A percentile compares a stretch with the other conserved stretches of the same genome.
phyloP scores from a whole-genome alignment of 805 yeast species.

The Saccharomycopsis schoenii region DNA sequence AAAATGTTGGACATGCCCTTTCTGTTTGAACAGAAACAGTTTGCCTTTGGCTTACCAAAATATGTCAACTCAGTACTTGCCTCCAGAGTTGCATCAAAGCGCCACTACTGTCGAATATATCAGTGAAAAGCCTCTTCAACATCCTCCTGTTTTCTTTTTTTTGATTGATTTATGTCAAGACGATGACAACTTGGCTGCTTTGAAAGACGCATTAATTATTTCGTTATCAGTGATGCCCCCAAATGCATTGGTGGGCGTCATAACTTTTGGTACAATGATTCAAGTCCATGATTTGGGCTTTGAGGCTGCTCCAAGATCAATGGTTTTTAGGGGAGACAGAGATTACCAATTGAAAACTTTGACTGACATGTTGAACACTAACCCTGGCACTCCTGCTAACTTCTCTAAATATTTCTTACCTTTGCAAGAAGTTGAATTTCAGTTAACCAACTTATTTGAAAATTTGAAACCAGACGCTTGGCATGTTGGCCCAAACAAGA shows the following conservation, averaged over 20 bases:
- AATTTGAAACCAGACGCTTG: constrained; percentile 74
- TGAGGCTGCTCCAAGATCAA: constrained; percentile 59
- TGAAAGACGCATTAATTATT: constrained; percentile 70
- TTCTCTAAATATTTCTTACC: constrained; percentile 63
- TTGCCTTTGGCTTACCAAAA: constrained; percentile 77
- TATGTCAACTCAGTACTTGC: constrained; percentile 65
- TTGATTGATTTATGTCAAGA: constrained; percentile 88
- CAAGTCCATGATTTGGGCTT: constrained; percentile 78
- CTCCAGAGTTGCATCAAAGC: constrained; percentile 62
- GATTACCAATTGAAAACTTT: constrained; percentile 54
- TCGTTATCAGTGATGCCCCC: constrained; percentile 76
- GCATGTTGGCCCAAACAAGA: constrained; percentile 74
- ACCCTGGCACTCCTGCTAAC: constrained; percentile 32
- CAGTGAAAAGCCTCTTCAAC: constrained; percentile 65
- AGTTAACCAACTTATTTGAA: constrained; percentile 70
- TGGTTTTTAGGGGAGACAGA: constrained; percentile 81
- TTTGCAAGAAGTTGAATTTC: constrained; percentile 70
- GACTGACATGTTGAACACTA: constrained; percentile 54
- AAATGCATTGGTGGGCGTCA: constrained; percentile 76
- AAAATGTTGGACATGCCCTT: constrained; percentile 76
- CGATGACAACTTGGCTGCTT: constrained; percentile 72
- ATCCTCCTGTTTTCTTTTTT: constrained; percentile 80
- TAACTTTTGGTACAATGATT: constrained; percentile 84
- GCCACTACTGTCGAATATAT: constrained; percentile 80
- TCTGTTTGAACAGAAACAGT: constrained; percentile 69